Evolutionary conservation across 2,329 filamentous ascomycete species (phyloP), one percentile per base, ranked within the genome.

Genomic region (Penicillium polonicum): DNA sequence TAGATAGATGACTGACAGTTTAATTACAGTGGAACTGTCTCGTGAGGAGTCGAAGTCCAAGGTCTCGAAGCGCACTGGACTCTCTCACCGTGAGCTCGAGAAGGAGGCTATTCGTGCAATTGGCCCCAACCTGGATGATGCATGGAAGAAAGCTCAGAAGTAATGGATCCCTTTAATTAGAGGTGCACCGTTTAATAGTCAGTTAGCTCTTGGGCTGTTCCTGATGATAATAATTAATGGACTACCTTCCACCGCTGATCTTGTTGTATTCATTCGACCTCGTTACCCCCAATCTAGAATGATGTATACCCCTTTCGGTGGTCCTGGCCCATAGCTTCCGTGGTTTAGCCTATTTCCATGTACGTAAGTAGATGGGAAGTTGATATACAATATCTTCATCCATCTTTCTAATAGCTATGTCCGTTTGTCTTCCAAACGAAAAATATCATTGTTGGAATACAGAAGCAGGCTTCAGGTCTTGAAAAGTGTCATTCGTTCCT

Each of bases 1-100:
- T 21, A 21, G 29, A 21, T 21, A 19, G n/a, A 36, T 43, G 6
- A 55, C 31, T 49, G 8, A 36, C 42, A 48, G 6, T 17, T 17
- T 27, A 44, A 17, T 51, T 19, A 23, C 9, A 71, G 70, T 74
- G n/a, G 71, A 74, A 67, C 52, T 73, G 45, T 70, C 70, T 2
- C 68, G 66, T 8, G 68, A 73, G 44, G 72, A 73, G 44, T 67
- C 70, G 2, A 58, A 65, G 25, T 67, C 67, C 5, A 64, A 63
- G 36, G 64, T 74, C 43, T 65, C 64, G 15, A 74, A 74, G 62
- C 70, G 70, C 4, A 57, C 36, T 2, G 60, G 62, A 21, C 51
- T 65, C 17, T 68, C 63, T 10, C 50, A 52, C 5, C 58, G 65
- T 4, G 65, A 64, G 10, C 60, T 73, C 57, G 65, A 70, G 53